A percentile compares a stretch with the other conserved stretches of the same genome.
phyloP scores from a whole-genome alignment of 495 filamentous ascomycete genomes.

The Penicillium malachiteum region DNA sequence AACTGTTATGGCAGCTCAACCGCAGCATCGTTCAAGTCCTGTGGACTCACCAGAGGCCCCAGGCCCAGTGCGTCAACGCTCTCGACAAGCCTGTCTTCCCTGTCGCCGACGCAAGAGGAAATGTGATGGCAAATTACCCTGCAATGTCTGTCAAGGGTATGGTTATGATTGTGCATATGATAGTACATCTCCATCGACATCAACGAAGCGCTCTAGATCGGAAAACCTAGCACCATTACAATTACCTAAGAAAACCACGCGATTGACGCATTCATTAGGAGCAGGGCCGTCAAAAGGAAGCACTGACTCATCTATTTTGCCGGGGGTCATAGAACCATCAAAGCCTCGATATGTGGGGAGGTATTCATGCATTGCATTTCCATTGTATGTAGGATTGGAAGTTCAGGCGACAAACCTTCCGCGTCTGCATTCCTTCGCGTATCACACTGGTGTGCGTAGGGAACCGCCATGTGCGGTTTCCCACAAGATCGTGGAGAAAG shows the following conservation, averaged over 20 bases:
- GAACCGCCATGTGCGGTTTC: slow-evolving; percentile 20
- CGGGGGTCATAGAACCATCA: slow-evolving; percentile 23
- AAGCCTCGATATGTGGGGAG: slow-evolving; percentile 34
- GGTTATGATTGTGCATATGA: slow-evolving; percentile 42
- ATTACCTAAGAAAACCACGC: slow-evolving; percentile 2
- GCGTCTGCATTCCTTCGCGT: slow-evolving; percentile 46
- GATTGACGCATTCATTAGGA: neutral
- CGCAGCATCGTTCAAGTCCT: neutral
- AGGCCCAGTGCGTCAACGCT: slow-evolving; percentile 22
- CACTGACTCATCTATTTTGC: slow-evolving; percentile 10
- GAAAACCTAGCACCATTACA: neutral
- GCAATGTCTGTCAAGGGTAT: slow-evolving; percentile 39
- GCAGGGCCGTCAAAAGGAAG: slow-evolving; percentile 2
- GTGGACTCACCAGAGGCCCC: neutral
- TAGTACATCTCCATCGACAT: slow-evolving; percentile 1
- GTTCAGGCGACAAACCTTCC: slow-evolving; percentile 40
- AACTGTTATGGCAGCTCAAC: neutral
- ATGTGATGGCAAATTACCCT: slow-evolving; percentile 42
- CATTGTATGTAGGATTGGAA: slow-evolving; percentile 37
- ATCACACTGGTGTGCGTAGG: slow-evolving; percentile 38
- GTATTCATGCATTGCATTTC: slow-evolving; percentile 45
- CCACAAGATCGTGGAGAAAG: slow-evolving; percentile 16
- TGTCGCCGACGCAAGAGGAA: slow-evolving; percentile 45
- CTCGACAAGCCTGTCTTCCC: slow-evolving; percentile 39
- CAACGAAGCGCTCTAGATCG: neutral